Conservation (phyloP, 345 rosid species). For the Ceriops tagal region DNA sequence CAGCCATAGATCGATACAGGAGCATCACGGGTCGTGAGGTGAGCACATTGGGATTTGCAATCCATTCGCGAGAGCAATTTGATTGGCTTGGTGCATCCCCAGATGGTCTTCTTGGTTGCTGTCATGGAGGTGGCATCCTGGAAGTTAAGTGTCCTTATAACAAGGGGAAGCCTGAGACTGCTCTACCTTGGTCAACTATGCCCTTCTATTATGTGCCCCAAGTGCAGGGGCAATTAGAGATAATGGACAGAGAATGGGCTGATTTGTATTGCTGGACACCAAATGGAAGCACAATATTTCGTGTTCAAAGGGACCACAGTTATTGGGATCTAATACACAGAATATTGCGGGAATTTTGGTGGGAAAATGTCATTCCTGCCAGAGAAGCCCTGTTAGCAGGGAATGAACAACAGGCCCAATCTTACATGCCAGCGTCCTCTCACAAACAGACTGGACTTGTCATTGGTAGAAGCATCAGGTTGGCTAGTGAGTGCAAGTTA, state of each 20-base stretch:
- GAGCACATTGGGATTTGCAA: constrained; percentile 63
- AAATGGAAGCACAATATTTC: constrained; percentile 81
- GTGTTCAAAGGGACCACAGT: constrained; percentile 53
- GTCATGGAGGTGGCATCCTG: constrained; percentile 62
- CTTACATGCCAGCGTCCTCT: constrained; percentile 56
- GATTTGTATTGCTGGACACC: constrained; percentile 90
- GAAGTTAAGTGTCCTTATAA: constrained; percentile 96
- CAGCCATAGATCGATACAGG: constrained; percentile 68
- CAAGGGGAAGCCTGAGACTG: constrained; percentile 82
- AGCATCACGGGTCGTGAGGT: constrained; percentile 74
- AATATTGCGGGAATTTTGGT: constrained; percentile 80
- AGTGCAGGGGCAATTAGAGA: constrained; percentile 94
- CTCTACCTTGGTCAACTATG: constrained; percentile 71
- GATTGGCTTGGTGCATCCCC: constrained; percentile 96
- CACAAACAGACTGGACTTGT: constrained; percentile 66
- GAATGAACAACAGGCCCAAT: constrained; percentile 45
- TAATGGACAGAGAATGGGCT: constrained; percentile 87
- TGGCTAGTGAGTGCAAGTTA: constrained; percentile 61
- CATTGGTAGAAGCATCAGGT: constrained; percentile 54
- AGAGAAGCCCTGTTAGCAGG: constrained; percentile 60
- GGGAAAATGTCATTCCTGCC: constrained; percentile 83
- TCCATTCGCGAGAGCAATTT: constrained; percentile 53
- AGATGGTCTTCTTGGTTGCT: constrained; percentile 68
- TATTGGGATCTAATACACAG: constrained; percentile 70
- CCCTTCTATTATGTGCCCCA: constrained; percentile 97